Conservation (phyloP, 148 eudicot species). For the Cornus kousa region DNA sequence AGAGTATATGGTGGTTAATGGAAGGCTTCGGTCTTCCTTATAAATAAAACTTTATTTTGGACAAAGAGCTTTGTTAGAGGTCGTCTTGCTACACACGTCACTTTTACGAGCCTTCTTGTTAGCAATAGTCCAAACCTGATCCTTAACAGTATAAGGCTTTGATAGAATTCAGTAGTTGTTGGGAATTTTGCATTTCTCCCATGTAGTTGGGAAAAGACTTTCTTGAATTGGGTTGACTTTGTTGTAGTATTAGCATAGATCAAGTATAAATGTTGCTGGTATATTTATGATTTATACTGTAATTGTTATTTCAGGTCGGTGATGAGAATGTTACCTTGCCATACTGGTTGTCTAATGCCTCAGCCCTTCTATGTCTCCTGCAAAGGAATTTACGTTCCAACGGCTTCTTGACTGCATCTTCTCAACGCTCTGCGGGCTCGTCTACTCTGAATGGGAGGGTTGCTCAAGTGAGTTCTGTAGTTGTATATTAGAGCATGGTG, state of each 20-base stretch:
- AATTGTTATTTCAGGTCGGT: slow-evolving; percentile 49
- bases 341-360: slow-evolving; percentile 91
- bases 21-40: too few species aligned
- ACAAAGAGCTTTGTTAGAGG: not conserved
- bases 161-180: not conserved
- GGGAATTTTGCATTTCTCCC: not conserved
- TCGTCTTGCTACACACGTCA: not conserved
- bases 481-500: not conserved
- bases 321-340: slow-evolving; percentile 80
- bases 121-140: not conserved
- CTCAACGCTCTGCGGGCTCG: slow-evolving; percentile 67
- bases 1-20: too few species aligned
- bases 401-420: slow-evolving; percentile 69
- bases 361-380: slow-evolving; percentile 87
- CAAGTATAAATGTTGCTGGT: not conserved
- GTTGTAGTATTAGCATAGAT: not conserved
- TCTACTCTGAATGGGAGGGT: slow-evolving; percentile 66
- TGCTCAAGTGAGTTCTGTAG: slow-evolving; percentile 53
- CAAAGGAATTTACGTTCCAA: slow-evolving; percentile 87
- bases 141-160: not conserved
- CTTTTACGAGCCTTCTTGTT: not conserved
- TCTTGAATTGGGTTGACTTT: not conserved
- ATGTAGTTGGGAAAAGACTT: too few species aligned
- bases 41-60: not conserved
- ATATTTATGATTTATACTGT: not conserved